These are phyloP conservation scores for Penicillium ucsense DNA, from an alignment of 495 filamentous ascomycete genomes.

Conservation along the genomic window DNA sequence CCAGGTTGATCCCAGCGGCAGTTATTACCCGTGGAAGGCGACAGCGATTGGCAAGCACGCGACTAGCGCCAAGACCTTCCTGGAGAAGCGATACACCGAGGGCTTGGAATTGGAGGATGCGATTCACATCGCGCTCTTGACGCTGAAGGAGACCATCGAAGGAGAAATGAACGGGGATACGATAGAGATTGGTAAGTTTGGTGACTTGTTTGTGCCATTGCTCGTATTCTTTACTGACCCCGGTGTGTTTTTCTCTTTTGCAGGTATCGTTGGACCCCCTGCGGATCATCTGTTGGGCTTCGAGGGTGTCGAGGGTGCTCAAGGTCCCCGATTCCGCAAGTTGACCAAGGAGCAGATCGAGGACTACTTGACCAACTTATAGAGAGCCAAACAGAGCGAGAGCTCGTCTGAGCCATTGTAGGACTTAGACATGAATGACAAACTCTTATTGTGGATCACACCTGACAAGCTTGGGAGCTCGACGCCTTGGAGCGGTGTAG, in stretches of 20 bases:
- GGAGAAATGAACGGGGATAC: slow-evolving; percentile 99
- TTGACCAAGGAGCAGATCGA: slow-evolving; percentile 96
- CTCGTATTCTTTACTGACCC: slow-evolving; percentile 1
- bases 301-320: slow-evolving; percentile 82
- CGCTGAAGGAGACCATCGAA: slow-evolving; percentile 97
- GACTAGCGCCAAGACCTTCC: slow-evolving; percentile 94
- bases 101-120: slow-evolving; percentile 96
- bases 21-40: slow-evolving; percentile 98
- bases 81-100: slow-evolving; percentile 97
- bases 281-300: slow-evolving; percentile 87
- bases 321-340: slow-evolving; percentile 90
- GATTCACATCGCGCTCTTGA: slow-evolving; percentile 95
- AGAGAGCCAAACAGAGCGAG: slow-evolving; percentile 4
- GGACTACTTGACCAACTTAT: slow-evolving; percentile 97
- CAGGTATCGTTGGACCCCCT: slow-evolving; percentile 90
- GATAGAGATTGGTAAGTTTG: slow-evolving; percentile 81
- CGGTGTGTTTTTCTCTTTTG: not conserved
- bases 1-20: slow-evolving; percentile 94
- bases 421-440: slow-evolving; percentile 18
- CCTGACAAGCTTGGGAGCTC: not conserved
- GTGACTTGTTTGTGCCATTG: not conserved
- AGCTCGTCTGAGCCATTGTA: not conserved
- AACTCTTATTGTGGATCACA: not conserved
- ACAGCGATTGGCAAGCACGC: slow-evolving; percentile 98
- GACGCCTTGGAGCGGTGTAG: not conserved